phyloP scores from a whole-genome alignment of 768 basidiomycete genomes.

The Mycena vulgaris region DNA sequence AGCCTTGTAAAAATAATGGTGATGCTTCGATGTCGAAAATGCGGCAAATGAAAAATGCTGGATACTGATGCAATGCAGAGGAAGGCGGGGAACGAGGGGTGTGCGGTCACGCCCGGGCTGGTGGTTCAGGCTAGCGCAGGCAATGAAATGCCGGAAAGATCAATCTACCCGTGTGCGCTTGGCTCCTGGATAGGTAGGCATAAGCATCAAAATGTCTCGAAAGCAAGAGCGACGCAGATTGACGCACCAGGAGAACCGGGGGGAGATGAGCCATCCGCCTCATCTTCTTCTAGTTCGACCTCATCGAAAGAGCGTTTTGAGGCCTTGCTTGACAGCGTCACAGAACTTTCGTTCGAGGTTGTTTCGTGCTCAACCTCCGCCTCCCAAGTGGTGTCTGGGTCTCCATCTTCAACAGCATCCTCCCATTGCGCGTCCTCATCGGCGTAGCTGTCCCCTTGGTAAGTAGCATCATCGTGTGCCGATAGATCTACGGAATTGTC shows the following conservation, averaged over 20 bases:
- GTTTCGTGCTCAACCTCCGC: conserved; percentile 62
- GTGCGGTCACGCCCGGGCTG: not conserved
- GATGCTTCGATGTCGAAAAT: not conserved
- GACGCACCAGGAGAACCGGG: conserved; percentile 64
- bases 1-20: conserved; percentile 27
- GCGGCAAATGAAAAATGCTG: conserved; percentile 13
- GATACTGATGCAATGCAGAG: conserved; percentile 17
- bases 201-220: conserved; percentile 1
- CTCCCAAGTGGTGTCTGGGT: conserved; percentile 61
- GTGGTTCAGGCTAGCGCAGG: not conserved
- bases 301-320: conserved; percentile 72
- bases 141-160: conserved; percentile 58
- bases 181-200: conserved; percentile 47
- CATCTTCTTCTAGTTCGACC: conserved; percentile 53
- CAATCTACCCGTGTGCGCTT: conserved; percentile 62
- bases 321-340: conserved; percentile 70
- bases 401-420: conserved; percentile 61
- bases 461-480: conserved; percentile 33
- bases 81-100: conserved; percentile 56
- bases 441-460: conserved; percentile 47
- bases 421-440: conserved; percentile 55
- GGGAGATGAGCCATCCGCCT: conserved; percentile 44
- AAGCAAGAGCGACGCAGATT: too few relatives aligned
- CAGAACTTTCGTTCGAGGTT: conserved; percentile 66
- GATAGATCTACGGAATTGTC: conserved; percentile 36